These are phyloP conservation scores for Cyanodermella asteris DNA, from an alignment of 2,329 filamentous ascomycete species.

Conservation along the genomic window DNA sequence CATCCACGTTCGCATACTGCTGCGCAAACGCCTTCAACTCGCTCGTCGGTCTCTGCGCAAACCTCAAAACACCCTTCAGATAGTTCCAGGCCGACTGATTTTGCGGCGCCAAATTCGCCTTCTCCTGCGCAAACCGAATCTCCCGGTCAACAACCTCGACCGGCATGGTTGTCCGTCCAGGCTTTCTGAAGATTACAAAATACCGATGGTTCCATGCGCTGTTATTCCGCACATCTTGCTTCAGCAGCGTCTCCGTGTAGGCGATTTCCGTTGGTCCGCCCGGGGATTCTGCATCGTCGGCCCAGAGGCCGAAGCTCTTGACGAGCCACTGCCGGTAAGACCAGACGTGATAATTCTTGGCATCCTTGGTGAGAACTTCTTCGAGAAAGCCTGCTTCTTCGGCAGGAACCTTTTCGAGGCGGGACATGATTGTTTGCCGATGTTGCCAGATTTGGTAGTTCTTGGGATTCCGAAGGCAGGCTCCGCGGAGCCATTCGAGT, in stretches of 20 bases:
- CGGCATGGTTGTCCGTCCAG: slow-evolving; percentile 19
- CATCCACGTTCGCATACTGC: slow-evolving; percentile 29
- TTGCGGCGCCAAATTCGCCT: slow-evolving; percentile 63
- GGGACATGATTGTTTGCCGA: slow-evolving; percentile 32
- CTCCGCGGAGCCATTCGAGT: slow-evolving; percentile 64
- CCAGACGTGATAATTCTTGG: slow-evolving; percentile 99
- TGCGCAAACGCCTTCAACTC: slow-evolving; percentile 31
- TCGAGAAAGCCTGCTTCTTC: slow-evolving; percentile 57
- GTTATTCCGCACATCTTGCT: slow-evolving; percentile 77
- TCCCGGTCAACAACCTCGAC: slow-evolving; percentile 48
- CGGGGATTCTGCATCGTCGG: too few species aligned
- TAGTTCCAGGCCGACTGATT: slow-evolving; percentile 95
- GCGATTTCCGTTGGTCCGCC: slow-evolving; percentile 50
- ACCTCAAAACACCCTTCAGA: slow-evolving; percentile 50
- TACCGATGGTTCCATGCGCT: slow-evolving; percentile 95
- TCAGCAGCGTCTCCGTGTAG: slow-evolving; percentile 50
- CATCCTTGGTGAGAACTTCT: slow-evolving; percentile 61
- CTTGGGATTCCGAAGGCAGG: slow-evolving; percentile 58
- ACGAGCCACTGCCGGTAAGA: slow-evolving; percentile 71
- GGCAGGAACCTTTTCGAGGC: slow-evolving; percentile 33
- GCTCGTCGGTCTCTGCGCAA: slow-evolving; percentile 31
- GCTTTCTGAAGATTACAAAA: slow-evolving; percentile 61
- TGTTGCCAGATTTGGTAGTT: slow-evolving; percentile 97
- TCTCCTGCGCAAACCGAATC: slow-evolving; percentile 48
- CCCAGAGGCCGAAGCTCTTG: slow-evolving; percentile 36